phyloP scores from a whole-genome alignment of 371 early-diverging fungal species.

The Quaeritorhiza haematococci region DNA sequence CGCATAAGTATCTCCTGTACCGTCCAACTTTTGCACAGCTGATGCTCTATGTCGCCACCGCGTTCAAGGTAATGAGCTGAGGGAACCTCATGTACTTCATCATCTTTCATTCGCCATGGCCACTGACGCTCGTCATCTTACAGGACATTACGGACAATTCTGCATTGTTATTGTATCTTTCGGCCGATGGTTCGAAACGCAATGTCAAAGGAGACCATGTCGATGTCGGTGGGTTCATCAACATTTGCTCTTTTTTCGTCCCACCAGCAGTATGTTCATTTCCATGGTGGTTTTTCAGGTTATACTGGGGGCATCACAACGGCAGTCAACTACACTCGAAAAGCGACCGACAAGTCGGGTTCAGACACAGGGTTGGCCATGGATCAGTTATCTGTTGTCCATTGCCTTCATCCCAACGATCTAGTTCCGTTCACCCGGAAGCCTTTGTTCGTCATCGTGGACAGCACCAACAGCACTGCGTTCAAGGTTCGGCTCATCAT shows the following conservation, averaged over 20 bases:
- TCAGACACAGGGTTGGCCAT: conserved; percentile 11
- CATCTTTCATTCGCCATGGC: not conserved
- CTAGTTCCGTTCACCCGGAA: conserved; percentile 89
- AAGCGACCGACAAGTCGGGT: conserved; percentile 23
- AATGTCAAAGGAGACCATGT: conserved; percentile 25
- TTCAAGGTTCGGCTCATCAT: conserved; percentile 52
- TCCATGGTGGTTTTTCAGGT: too few relatives aligned
- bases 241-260: too few relatives aligned
- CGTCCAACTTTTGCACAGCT: conserved; percentile 83
- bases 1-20: conserved; percentile 90
- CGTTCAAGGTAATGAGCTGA: conserved; percentile 69
- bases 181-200: conserved; percentile 75
- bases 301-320: conserved; percentile 69
- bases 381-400: conserved; percentile 36
- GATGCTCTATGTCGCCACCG: conserved; percentile 80
- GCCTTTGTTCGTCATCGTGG: conserved; percentile 87
- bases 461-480: conserved; percentile 75
- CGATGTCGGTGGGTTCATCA: too few relatives aligned
- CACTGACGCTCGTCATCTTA: not conserved
- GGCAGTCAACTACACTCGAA: conserved; percentile 41
- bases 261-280: too few relatives aligned
- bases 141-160: conserved; percentile 77
- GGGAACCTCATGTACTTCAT: not conserved
- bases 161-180: conserved; percentile 80
- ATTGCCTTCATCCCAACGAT: conserved; percentile 85